Evolutionary conservation across 2,329 filamentous ascomycete genomes (phyloP), one percentile per base, ranked within the genome.

Genomic region (Xylariaceae sp.): DNA sequence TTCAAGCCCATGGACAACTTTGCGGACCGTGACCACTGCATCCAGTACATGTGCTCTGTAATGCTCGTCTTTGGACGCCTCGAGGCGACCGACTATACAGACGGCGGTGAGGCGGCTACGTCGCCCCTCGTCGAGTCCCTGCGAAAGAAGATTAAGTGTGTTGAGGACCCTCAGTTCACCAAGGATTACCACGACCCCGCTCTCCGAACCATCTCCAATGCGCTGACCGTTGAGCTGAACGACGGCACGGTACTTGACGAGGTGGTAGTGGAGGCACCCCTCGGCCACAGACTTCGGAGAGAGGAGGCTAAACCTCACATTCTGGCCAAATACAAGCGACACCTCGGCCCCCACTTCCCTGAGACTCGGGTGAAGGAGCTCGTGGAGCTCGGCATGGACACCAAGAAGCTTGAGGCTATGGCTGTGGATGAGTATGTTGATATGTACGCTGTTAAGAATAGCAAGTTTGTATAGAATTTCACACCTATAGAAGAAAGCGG

Each of bases 1-100:
- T 95, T 96, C 83, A 97, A 96, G 83, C 86, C 91, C 66, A 95
- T 99, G 89, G 91, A 96, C 80, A 99, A 99, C 85, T 99, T 97
- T 70, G 94, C 94, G 69, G 94, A 99, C 77, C 91, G 94, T 69
- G 94, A 99, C 76, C 94, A 99, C 83, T 99, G 94, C 77, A 92
- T 99, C 65, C 94, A 97, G 79, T 99, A 99, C 84, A 99, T 99
- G 94, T 89, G 90, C 70, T 80, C 91, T 61, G 91, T 90, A 68
- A 97, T 97, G 91, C 87, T 99, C 64, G 87, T 88, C 64, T 97
- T 92, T 74, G 90, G 94, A 73, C 91, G 94, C 63, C 87, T 99
- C 60, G 88, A 91, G 66, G 92, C 94, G 49, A 88, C 81, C 62
- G 94, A 99, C 78, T 99, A 99, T 80, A 85, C 85, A 46, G 94